Base-by-base conservation (phyloP, 192 early-diverging fungal species). In the Coemansia sp. region DNA sequence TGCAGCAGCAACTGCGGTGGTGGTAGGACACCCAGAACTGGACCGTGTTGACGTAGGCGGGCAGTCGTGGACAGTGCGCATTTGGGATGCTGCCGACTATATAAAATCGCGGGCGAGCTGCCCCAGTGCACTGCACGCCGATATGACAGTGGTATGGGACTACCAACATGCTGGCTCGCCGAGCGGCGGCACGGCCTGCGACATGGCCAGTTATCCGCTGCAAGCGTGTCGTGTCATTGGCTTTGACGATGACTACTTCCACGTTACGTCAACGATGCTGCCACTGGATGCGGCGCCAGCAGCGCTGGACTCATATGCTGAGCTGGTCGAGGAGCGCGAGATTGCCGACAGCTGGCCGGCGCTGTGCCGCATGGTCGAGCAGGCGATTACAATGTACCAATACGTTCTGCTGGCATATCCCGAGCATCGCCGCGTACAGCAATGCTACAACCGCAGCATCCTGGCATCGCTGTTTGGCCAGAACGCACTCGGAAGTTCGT, bases 361-460 rank as follows among this genome's bases (percentile, higher is more conserved):
- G 10, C 70, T 80, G 61, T 81, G 79, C 14, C 73, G 79, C 5
- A 64, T 75, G 37, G 79, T 81, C 4, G 74, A 81, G 55, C 69
- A 76, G 63, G 69, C 79, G 0, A 67, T 81, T 19, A 55, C 58
- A 27, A 73, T 73, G 70, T 81, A 76, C 53, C 79, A 81, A 53
- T 76, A 76, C 14, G 79, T 76, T 38, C 65, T 75, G 23, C 67
- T 81, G 47, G 74, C 73, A 4, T 76, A 76, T 39, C 79, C 79
- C 1, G 79, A 76, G 63, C 79, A 81, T 39, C 74, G 69, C 22
- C 69, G 79, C 53, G 63, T 81, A 19, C 79, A 81, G 60, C 79
- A 81, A 66, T 81, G 73, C 63, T 81, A 81, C 60, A 81, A 81
- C 62, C 79, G 74, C 60, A 81, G 79, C 51, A 81, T 81, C 56